Evolutionary conservation across 2,329 filamentous ascomycete species (phyloP), one percentile per base, ranked within the genome.

Genomic region (Colletotrichum coccodes): DNA sequence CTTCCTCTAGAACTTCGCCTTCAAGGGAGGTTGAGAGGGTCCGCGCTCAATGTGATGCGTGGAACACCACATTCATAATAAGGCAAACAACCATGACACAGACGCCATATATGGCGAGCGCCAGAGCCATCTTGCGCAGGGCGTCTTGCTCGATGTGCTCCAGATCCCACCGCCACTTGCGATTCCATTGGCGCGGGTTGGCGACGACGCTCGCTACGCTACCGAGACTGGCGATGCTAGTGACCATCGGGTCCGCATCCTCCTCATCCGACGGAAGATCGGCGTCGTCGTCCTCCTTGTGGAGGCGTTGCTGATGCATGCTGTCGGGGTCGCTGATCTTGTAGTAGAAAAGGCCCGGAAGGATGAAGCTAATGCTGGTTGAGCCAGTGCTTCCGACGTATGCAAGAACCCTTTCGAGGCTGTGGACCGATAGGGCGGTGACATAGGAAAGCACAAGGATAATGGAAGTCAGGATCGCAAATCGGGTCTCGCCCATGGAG

Each of bases 301-400:
- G 84, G 11, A 98, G 84, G 16, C 92, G 89, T 78, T 97, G 95
- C 74, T 98, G 94, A 71, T 95, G 90, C 32, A 91, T 87, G 50
- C 93, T 95, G 63, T 97, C 92, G 0, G 96, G 96, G 28, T 94
- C 90, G 14, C 94, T 97, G 69, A 99, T 98, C 81, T 98, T 98
- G 83, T 98, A 99, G 81, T 98, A 99, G 80, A 99, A 99, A 4
- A 99, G 82, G 0, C 96, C 96, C 0, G 96, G 96, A 0, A 99
- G 86, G 72, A 99, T 98, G 78, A 99, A 99, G 70, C 94, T 97
- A 75, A 99, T 99, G 70, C 94, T 94, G 0, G 96, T 99, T 59
- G 92, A 95, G 60, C 96, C 96, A 0, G 96, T 99, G 74, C 92
- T 94, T 42, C 96, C 96, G 12, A 99, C 96, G 74, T 98, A 99